Conservation (phyloP, 2,329 filamentous ascomycete genomes). For the Escovopsis weberi region DNA sequence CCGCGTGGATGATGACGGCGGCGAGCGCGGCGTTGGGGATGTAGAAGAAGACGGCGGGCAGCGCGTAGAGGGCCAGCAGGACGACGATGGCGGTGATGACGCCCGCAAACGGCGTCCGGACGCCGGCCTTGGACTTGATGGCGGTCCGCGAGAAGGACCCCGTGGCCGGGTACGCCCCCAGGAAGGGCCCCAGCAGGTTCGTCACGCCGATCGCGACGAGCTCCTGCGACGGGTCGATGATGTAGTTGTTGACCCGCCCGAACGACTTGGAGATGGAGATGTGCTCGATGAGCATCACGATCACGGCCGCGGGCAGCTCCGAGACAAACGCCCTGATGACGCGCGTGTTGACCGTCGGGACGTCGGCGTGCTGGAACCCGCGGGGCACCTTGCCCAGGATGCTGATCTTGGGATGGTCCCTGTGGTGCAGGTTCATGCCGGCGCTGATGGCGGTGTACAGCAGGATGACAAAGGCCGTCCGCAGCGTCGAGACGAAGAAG, state of each 20-base stretch:
- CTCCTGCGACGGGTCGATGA: conserved; percentile 67
- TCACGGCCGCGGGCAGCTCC: conserved; percentile 58
- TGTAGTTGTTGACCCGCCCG: conserved; percentile 67
- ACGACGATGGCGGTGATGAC: conserved; percentile 73
- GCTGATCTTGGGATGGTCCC: conserved; percentile 41
- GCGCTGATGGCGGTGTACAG: conserved; percentile 68
- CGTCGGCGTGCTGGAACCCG: conserved; percentile 58
- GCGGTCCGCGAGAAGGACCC: conserved; percentile 84
- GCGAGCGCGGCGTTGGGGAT: conserved; percentile 65
- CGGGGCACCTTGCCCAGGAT: conserved; percentile 56
- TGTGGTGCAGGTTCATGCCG: conserved; percentile 48
- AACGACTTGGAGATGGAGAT: conserved; percentile 77
- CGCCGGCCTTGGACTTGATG: conserved; percentile 88
- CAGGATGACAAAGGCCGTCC: conserved; percentile 67
- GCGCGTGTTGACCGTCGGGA: conserved; percentile 43
- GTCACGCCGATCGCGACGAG: conserved; percentile 62
- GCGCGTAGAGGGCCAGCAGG: conserved; percentile 68
- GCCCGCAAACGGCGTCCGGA: conserved; percentile 74
- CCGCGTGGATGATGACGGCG: conserved; percentile 82
- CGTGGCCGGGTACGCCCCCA: conserved; percentile 73
- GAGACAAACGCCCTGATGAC: conserved; percentile 49
- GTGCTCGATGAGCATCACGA: conserved; percentile 67
- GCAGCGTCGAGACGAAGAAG: conserved; percentile 67
- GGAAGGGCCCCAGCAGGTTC: conserved; percentile 63
- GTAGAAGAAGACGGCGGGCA: conserved; percentile 76